Base-by-base conservation (phyloP, 78 protist genomes). In the Dictyostelium purpureum region DNA sequence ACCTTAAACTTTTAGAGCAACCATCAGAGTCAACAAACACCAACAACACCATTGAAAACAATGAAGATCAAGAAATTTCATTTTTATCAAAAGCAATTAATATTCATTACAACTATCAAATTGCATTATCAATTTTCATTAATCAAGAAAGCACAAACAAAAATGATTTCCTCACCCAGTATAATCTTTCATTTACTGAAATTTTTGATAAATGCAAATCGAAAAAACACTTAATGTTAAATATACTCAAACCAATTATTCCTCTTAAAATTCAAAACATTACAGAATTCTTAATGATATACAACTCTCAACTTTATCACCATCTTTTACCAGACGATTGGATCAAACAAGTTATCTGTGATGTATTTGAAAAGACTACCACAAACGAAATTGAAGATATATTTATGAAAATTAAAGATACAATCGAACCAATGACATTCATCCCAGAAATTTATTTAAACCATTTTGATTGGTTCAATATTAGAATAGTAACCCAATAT, bases 191-290 rank as follows among this genome's bases (percentile, higher is more conserved):
- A 63, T 69, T 69, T 9, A 40, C 40, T 35, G 76, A 69, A 42
- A 69, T 69, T n/a, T 69, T 69, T 69, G 76, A 69, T 40, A 69
- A 69, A 42, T 69, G 76, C 40, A 35, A 42, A 40, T n/a, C 51
- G 0, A 69, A 69, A 37, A 69, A 69, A 24, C 21, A 69, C 40
- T 69, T 69, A 69, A 69, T 69, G 76, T 69, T 69, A 19, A 52
- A 69, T 69, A 69, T 69, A 11, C 47, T 69, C 5, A 38, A 40
- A 21, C 51, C 76, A 21, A 40, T 69, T 0, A 42, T 69, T 18
- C 76, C 76, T 40, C 40, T 69, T 16, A 69, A 43, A 69, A n/a
- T 40, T 11, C 6, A 42, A n/a, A 69, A 69, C 40, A 69, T 69
- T n/a, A 69, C 52, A 0, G 76, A 69, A 11, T 69, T 69, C 40